phyloP scores from a whole-genome alignment of 192 early-diverging fungal genomes.

The Coemansia asiatica region DNA sequence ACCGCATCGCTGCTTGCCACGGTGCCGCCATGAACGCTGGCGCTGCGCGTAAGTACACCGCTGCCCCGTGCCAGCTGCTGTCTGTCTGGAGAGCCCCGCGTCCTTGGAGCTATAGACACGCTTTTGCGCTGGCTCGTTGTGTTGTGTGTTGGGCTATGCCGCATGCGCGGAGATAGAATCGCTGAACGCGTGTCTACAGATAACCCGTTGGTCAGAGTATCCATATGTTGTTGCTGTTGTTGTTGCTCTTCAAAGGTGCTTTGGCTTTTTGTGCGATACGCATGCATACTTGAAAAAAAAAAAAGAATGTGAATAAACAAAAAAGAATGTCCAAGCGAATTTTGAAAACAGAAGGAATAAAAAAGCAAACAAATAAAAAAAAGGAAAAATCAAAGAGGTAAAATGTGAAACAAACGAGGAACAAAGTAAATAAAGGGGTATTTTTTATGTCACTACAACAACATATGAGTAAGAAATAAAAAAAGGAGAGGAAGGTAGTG shows the following conservation, averaged over 20 bases:
- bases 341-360: neutral
- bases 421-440: neutral
- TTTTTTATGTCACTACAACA: neutral
- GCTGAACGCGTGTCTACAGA: slow-evolving; percentile 22
- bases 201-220: slow-evolving; percentile 12
- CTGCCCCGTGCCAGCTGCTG: neutral
- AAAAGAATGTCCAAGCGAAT: neutral
- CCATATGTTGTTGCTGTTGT: slow-evolving; percentile 11
- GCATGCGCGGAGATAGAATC: slow-evolving; percentile 6
- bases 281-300: slow-evolving; percentile 1
- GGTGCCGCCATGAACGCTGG: slow-evolving; percentile 3
- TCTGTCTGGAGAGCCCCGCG: slow-evolving; percentile 1
- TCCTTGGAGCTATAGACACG: slow-evolving; percentile 2
- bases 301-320: neutral
- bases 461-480: neutral
- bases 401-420: neutral
- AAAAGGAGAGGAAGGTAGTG: neutral
- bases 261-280: neutral
- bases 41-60: slow-evolving; percentile 1
- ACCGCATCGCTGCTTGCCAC: slow-evolving; percentile 7
- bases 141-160: neutral
- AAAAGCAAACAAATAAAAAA: neutral
- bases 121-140: slow-evolving; percentile 6
- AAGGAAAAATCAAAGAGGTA: neutral
- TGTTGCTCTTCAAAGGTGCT: slow-evolving; percentile 9